Evolutionary conservation across 495 filamentous ascomycete species (phyloP).

Genomic region (Penicillium pulvis): DNA sequence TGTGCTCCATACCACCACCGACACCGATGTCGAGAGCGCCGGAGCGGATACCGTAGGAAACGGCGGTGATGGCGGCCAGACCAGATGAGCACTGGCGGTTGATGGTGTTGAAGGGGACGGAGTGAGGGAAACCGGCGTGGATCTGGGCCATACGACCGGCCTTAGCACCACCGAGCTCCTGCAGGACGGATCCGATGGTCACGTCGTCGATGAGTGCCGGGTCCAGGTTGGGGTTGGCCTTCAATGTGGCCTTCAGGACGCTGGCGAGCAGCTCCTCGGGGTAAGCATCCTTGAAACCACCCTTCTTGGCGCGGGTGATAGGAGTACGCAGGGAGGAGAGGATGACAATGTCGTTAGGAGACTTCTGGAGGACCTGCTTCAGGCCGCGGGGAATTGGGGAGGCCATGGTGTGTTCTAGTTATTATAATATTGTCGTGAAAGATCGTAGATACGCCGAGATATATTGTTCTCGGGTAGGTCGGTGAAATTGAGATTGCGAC

Average conservation of each 20-base stretch:
- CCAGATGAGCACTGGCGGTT: conserved; percentile 85
- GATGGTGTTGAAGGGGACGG: conserved; percentile 77
- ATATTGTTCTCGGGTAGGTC: background rate
- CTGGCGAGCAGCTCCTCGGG: conserved; percentile 83
- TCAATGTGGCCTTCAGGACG: conserved; percentile 81
- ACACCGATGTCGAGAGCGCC: conserved; percentile 78
- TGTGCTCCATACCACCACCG: conserved; percentile 89
- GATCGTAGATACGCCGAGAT: conserved; percentile 4
- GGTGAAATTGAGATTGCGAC: background rate
- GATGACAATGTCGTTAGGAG: conserved; percentile 82
- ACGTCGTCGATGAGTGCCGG: conserved; percentile 76
- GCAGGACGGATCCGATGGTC: conserved; percentile 82
- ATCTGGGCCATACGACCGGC: conserved; percentile 88
- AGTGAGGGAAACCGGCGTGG: conserved; percentile 74
- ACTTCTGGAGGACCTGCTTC: conserved; percentile 76
- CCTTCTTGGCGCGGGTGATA: conserved; percentile 78
- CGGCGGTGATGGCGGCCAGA: conserved; percentile 69
- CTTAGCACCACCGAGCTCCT: conserved; percentile 88
- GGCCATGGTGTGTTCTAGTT: conserved; percentile 40
- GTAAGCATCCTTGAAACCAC: conserved; percentile 83
- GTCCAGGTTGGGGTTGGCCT: conserved; percentile 72
- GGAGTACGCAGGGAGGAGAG: conserved; percentile 86
- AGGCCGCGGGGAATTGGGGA: conserved; percentile 64
- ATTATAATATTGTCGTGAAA: conserved; percentile 1
- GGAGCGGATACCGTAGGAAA: conserved; percentile 70